Evolutionary conservation across 192 early-diverging fungal genomes (phyloP).

Genomic region (Neocallimastix lanati): DNA sequence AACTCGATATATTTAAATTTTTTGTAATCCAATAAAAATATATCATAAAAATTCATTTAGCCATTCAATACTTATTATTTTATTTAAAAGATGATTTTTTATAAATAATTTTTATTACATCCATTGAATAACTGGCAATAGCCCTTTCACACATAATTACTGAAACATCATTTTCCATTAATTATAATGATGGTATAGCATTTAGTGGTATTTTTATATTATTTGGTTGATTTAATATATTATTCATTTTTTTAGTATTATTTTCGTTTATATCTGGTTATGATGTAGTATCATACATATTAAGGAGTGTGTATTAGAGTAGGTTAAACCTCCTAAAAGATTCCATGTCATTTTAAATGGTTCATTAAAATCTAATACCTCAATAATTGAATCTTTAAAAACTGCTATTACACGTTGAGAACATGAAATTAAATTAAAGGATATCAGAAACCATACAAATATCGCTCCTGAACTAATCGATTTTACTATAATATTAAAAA

Average conservation of each 20-base stretch:
- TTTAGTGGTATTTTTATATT: neutral
- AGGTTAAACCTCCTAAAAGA: conserved; percentile 23
- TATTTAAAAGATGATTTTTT: too few relatives aligned
- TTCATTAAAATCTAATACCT: conserved; percentile 27
- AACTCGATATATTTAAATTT: conserved; percentile 1
- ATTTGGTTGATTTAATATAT: neutral
- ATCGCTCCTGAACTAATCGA: conserved; percentile 4
- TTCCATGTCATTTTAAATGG: conserved; percentile 26
- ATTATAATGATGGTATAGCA: neutral
- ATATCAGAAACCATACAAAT: conserved; percentile 25
- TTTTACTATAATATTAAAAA: too few relatives aligned
- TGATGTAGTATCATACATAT: neutral
- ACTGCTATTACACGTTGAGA: conserved; percentile 26
- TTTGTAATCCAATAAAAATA: conserved; percentile 12
- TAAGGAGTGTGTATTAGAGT: conserved; percentile 10
- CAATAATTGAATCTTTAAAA: conserved; percentile 28
- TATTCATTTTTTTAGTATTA: conserved; percentile 1
- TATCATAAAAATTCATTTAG: too few relatives aligned
- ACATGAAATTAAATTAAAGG: conserved; percentile 8
- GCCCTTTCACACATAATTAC: conserved; percentile 63
- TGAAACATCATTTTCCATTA: conserved; percentile 43
- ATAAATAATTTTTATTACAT: too few relatives aligned
- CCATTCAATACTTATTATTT: too few relatives aligned
- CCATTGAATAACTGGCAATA: conserved; percentile 54
- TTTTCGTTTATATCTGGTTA: conserved; percentile 1